Evolutionary conservation across 768 basidiomycete genomes (phyloP).

Genomic region (Tricholoma terreum): DNA sequence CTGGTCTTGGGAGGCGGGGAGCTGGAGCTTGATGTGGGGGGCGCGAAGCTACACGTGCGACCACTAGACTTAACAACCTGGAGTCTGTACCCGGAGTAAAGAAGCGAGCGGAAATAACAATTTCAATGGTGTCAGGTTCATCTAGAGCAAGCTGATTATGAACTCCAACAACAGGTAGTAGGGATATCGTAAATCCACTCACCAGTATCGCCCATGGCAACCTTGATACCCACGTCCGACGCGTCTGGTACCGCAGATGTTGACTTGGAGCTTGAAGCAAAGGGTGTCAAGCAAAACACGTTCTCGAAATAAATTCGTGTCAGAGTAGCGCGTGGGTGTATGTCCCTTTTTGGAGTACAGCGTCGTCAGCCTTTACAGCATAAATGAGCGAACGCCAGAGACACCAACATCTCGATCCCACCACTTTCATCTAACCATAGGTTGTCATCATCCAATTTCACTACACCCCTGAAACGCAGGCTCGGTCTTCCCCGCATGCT

Average conservation of each 20-base stretch:
- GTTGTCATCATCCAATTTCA: slow-evolving; percentile 41
- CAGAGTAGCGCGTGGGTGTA: slow-evolving; percentile 62
- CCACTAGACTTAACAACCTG: slow-evolving; percentile 41
- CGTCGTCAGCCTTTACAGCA: slow-evolving; percentile 1
- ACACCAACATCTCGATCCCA: slow-evolving; percentile 38
- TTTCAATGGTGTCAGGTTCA: slow-evolving; percentile 67
- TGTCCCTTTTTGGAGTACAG: slow-evolving; percentile 44
- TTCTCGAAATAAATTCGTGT: slow-evolving; percentile 71
- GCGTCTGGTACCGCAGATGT: slow-evolving; percentile 14
- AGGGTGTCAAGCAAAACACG: slow-evolving; percentile 53
- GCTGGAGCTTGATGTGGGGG: slow-evolving; percentile 27
- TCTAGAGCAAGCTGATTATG: slow-evolving; percentile 32
- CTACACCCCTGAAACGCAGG: slow-evolving; percentile 54
- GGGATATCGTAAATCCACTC: slow-evolving; percentile 14
- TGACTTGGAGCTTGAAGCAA: slow-evolving; percentile 23
- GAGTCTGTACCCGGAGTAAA: slow-evolving; percentile 13
- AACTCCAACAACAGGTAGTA: background rate
- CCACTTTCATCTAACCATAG: slow-evolving; percentile 60
- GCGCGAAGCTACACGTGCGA: slow-evolving; percentile 54
- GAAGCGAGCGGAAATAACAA: slow-evolving; percentile 48
- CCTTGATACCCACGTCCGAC: slow-evolving; percentile 59
- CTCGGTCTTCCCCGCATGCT: slow-evolving; percentile 76
- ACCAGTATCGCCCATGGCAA: slow-evolving; percentile 72
- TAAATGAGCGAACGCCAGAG: background rate
- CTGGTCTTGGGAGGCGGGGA: slow-evolving; percentile 56